Evolutionary conservation across 768 basidiomycete species (phyloP).

Genomic region (Tulasnella sp.): DNA sequence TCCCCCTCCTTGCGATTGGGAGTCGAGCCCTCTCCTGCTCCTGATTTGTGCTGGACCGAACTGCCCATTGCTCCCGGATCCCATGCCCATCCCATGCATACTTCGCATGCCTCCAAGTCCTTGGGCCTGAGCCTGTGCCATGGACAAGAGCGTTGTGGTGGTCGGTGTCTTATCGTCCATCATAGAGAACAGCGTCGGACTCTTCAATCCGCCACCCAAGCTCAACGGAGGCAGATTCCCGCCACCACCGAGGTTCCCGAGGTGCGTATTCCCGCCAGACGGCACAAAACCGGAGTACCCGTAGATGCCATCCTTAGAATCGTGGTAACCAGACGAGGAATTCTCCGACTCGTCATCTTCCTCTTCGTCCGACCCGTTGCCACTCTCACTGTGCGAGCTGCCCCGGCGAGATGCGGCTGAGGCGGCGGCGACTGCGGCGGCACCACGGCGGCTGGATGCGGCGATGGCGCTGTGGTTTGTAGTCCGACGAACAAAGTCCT

Average conservation of each 20-base stretch:
- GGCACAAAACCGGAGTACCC: not conserved
- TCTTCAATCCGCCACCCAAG: constrained; percentile 32
- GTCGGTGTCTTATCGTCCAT: constrained; percentile 76
- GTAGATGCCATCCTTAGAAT: constrained; percentile 54
- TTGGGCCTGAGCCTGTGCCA: constrained; percentile 64
- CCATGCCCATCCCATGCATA: not conserved
- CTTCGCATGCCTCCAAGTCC: constrained; percentile 37
- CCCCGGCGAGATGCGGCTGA: not conserved
- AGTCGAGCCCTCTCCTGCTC: not conserved
- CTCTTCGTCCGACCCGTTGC: constrained; percentile 51
- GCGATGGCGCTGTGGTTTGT: constrained; percentile 62
- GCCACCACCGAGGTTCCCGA: not conserved
- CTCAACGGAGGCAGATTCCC: constrained; percentile 7
- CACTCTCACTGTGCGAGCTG: not conserved
- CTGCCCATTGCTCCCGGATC: not conserved
- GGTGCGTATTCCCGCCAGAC: constrained; percentile 30
- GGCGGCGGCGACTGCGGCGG: constrained; percentile 14
- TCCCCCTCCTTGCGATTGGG: not conserved
- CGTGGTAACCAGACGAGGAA: constrained; percentile 42
- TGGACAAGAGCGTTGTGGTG: constrained; percentile 64
- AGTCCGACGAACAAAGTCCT: constrained; percentile 84
- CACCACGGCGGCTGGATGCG: constrained; percentile 16
- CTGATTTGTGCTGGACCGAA: not conserved
- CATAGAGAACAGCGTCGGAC: constrained; percentile 36
- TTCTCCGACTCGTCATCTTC: constrained; percentile 73